Percentiles rank a stretch among this genome's conserved stretches.
Conservation (phyloP, 192 early-diverging fungal genomes). For the Linnemannia zychae region DNA sequence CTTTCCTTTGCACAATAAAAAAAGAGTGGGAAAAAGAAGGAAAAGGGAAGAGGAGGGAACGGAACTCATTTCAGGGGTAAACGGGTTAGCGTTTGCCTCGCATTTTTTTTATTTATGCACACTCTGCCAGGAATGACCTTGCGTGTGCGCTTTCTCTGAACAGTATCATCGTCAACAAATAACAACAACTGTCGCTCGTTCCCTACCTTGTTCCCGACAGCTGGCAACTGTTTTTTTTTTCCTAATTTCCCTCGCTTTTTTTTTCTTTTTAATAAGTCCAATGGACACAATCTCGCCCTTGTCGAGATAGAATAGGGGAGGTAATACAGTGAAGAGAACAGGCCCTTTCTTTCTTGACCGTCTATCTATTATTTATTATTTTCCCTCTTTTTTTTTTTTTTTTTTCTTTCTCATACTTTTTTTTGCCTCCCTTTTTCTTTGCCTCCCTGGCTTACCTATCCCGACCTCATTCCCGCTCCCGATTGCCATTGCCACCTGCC, state of each 20-base stretch:
- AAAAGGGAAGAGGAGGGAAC: background rate
- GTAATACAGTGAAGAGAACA: background rate
- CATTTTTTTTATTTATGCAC: background rate
- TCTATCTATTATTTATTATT: background rate
- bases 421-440: background rate
- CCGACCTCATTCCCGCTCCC: slow-evolving; percentile 4
- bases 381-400: slow-evolving; percentile 8
- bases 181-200: background rate
- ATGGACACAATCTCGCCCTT: background rate
- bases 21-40: background rate
- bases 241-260: slow-evolving; percentile 11
- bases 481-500: background rate
- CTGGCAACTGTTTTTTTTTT: background rate
- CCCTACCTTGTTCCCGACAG: background rate
- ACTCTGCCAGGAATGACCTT: background rate
- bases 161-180: background rate
- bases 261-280: background rate
- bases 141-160: background rate
- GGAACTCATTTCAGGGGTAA: background rate
- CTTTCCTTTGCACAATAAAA: background rate
- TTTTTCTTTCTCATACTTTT: background rate
- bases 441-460: background rate
- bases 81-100: background rate
- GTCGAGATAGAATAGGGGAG: background rate
- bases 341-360: background rate